phyloP scores from a whole-genome alignment of 768 basidiomycete species.

The Mycena filopes region DNA sequence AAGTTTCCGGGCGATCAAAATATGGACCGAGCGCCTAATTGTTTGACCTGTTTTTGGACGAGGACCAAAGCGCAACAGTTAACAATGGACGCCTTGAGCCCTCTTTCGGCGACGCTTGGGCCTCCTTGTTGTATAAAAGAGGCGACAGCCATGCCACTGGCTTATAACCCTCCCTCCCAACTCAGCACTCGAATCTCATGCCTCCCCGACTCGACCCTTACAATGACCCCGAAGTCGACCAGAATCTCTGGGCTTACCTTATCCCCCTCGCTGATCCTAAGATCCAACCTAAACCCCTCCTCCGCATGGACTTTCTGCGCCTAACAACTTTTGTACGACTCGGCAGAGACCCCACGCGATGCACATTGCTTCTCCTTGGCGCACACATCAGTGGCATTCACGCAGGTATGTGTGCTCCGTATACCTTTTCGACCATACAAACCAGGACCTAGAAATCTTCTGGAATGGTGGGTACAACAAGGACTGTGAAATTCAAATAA shows the following conservation, averaged over 20 bases:
- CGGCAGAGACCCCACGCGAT: slow-evolving; percentile 13
- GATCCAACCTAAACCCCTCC: not conserved
- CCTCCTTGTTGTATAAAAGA: slow-evolving; percentile 3
- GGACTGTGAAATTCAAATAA: not conserved
- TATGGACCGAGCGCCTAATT: too few relatives aligned
- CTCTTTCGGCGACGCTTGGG: slow-evolving; percentile 20
- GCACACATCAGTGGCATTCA: slow-evolving; percentile 18
- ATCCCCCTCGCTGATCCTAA: not conserved
- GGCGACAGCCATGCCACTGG: not conserved
- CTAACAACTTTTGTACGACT: not conserved
- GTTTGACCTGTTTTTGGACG: slow-evolving; percentile 7
- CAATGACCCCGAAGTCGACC: slow-evolving; percentile 1
- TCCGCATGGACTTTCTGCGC: slow-evolving; percentile 32
- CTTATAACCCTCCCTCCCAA: not conserved
- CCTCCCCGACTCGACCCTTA: not conserved
- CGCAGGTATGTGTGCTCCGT: too few relatives aligned
- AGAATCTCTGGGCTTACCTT: slow-evolving; percentile 29
- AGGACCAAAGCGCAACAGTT: slow-evolving; percentile 6
- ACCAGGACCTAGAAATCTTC: not conserved
- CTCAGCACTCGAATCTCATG: not conserved
- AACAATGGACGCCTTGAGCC: slow-evolving; percentile 6
- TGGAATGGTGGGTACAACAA: slow-evolving; percentile 24
- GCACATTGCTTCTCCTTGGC: slow-evolving; percentile 25
- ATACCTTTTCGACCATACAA: too few relatives aligned
- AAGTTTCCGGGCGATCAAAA: too few relatives aligned